Evolutionary conservation across 208 protist genomes (phyloP).

Genomic region (Crithidia fasciculata): DNA sequence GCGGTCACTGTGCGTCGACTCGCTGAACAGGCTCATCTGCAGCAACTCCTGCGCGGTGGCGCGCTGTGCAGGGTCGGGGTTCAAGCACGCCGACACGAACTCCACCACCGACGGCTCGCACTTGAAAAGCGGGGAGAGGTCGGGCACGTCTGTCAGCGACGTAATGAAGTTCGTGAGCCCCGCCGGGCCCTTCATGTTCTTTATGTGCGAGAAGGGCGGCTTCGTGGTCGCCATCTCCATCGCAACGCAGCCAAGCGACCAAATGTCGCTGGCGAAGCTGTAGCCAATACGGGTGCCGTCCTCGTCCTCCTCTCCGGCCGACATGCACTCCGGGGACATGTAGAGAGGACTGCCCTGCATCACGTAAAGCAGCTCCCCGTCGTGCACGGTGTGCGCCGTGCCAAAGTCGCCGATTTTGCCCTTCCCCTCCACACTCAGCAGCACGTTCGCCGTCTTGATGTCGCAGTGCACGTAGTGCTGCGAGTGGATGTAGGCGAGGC

Average conservation of each 20-base stretch:
- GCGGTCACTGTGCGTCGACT: conserved; percentile 63
- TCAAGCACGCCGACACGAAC: conserved; percentile 86
- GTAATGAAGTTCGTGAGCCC: conserved; percentile 84
- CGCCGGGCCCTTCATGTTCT: conserved; percentile 68
- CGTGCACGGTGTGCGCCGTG: conserved; percentile 65
- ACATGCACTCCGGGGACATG: conserved; percentile 92
- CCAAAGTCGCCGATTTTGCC: conserved; percentile 94
- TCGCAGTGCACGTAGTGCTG: conserved; percentile 92
- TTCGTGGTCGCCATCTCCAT: conserved; percentile 89
- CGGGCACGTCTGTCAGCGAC: conserved; percentile 79
- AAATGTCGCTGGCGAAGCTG: conserved; percentile 86
- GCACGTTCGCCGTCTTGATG: conserved; percentile 93
- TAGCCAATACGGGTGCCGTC: conserved; percentile 75
- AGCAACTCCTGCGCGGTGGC: conserved; percentile 77
- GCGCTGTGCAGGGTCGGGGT: conserved; percentile 70
- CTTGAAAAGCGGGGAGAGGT: conserved; percentile 82
- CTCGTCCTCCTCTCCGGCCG: conserved; percentile 76
- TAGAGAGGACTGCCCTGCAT: conserved; percentile 91
- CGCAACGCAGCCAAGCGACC: conserved; percentile 88
- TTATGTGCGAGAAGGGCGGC: conserved; percentile 88
- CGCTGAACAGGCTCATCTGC: conserved; percentile 80
- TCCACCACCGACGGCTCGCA: conserved; percentile 70
- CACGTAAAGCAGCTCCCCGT: conserved; percentile 74
- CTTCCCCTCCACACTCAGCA: conserved; percentile 76
- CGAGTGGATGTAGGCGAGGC: conserved; percentile 93